Evolutionary conservation across 1,139 yeast genomes (phyloP).

Genomic region (Yamadazyma jaroonii): DNA sequence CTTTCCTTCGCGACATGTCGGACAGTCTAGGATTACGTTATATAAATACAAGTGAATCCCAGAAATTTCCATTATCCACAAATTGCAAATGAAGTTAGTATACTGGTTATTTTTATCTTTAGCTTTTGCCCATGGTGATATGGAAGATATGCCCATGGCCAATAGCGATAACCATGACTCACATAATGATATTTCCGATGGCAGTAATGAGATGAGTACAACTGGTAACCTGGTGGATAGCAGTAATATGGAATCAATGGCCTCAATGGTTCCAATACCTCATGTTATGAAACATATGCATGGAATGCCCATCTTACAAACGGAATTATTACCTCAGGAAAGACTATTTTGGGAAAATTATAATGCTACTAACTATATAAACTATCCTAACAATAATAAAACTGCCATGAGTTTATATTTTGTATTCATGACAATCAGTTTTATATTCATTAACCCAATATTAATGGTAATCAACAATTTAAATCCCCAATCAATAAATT

Average conservation of each 20-base stretch:
- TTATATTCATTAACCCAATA: conserved; percentile 66
- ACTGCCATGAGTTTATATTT: conserved; percentile 60
- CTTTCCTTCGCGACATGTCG: not conserved
- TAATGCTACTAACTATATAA: conserved; percentile 77
- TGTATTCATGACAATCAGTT: conserved; percentile 40
- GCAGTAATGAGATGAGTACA: not conserved
- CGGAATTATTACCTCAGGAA: conserved; percentile 69
- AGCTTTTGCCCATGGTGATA: not conserved
- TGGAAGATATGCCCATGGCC: too few relatives aligned
- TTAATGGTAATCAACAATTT: conserved; percentile 63
- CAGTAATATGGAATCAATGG: not conserved
- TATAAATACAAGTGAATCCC: not conserved
- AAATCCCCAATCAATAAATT: conserved; percentile 45
- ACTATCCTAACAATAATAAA: conserved; percentile 48
- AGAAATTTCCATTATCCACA: not conserved
- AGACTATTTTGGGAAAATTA: conserved; percentile 74
- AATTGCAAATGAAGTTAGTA: not conserved
- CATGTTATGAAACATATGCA: conserved; percentile 59
- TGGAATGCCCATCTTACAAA: conserved; percentile 75
- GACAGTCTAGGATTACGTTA: too few relatives aligned
- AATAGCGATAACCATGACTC: not conserved
- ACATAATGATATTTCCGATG: not conserved
- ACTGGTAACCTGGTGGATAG: not conserved
- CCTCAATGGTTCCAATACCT: conserved; percentile 31
- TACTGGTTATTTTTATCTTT: not conserved